Base-by-base conservation (phyloP, 164 flowering plant species). In the Liquidambar formosana region DNA sequence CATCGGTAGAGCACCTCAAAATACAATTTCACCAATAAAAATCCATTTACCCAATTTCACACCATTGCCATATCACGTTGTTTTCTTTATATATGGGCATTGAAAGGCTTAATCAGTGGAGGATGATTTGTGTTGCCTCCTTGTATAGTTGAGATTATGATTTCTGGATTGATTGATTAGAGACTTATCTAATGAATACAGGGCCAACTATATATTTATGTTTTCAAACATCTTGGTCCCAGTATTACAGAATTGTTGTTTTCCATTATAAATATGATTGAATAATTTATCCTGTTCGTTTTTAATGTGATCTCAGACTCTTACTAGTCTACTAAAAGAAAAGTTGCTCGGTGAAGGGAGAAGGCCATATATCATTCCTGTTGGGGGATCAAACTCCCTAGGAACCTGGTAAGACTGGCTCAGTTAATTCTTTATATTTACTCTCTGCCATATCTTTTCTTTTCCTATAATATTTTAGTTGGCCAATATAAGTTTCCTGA, bases 321-420 rank as follows among this genome's bases (percentile, higher is more conserved):
- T 95, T 64, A 83, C 90, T 49, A 76, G 85, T 67, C 25, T 83
- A 56, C 78, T 95, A 57, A 89, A 86, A 77, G 96, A 91, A 70
- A 91, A 78, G 76, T 73, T 95, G 78, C 21, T 84, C 61, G 84
- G 70, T 27, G 90, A 95, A 85, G 99, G 99, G 63, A 87, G 92
- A 80, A 88, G 69, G 62, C 99, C 99, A 23, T 93, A 95, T 79
- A 92, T 95, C 66, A 95, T 95, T 81, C 99, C 97, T 66, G 97
- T 91, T 74, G 99, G 99, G 67, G 99, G 99, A 77, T 95, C 97
- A 60, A 91, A 95, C 82, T 85, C 97, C 60, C 66, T 93, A 22
- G 99, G 97, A 64, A 91, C 96, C 57, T 95, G 99, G 97, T 95
- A 77, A 86, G 89, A 67, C 19, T 67, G 13, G 43, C 14, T 2